Base-by-base conservation (phyloP, 176 grass and related monocot genomes). In the Avena atlantica region DNA sequence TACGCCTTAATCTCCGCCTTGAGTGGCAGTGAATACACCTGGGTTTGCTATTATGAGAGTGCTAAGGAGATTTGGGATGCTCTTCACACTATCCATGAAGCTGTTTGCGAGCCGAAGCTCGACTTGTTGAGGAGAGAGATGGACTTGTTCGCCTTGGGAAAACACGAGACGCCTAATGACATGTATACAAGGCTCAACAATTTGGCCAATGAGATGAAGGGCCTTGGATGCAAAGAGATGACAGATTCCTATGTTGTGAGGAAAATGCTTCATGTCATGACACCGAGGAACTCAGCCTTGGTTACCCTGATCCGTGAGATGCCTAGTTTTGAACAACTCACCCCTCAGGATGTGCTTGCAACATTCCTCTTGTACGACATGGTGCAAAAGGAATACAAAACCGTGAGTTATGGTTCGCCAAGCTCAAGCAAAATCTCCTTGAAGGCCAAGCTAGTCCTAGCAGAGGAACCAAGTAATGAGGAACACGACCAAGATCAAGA, bases 151-250 rank as follows among this genome's bases (percentile, higher is more conserved):
- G 15, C 67, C 0, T 70, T 36, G 67, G 36, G 34, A 19, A 40
- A 70, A 61, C 58, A 61, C 20, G 58, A 23, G 58, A 61, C 69
- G 3, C 69, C 3, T 0, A 45, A 0, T 71, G 68, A 20, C 19
- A 72, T 47, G 37, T 72, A 72, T 72, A 72, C 69, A 47, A 0
- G 40, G 40, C 69, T 72, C 37, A 72, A 45, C 37, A 21, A 12
- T 72, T 72, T 72, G 37, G 69, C 11, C 2, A 72, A 72, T 47
- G 69, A 72, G 0, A 72, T 20, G 69, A 72, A 72, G 37, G 69
- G 69, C 11, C 10, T 72, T 13, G 69, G 69, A n/a, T 72, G 69
- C 69, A 72, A 72, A 13, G 40, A 72, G 19, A 72, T 21, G 40
- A 72, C 40, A 0, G 40, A 47, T 72, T 47, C 69, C 19, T 72